Conservation (phyloP, 257 asterid species). For the Capsicum pubescens region DNA sequence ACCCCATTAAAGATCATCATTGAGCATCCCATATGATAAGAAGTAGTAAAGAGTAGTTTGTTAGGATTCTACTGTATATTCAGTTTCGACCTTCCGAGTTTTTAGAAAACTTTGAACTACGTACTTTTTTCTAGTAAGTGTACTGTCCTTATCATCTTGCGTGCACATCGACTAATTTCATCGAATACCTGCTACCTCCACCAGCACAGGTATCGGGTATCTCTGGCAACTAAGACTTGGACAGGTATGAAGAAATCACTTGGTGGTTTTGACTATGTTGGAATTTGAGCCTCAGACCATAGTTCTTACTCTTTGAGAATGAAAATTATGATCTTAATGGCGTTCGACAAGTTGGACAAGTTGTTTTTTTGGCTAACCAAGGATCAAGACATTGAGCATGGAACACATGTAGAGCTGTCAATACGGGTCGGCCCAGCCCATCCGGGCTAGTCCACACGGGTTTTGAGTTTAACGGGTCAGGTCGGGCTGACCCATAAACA, state of each 20-base stretch:
- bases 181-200: background rate
- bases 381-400: no score
- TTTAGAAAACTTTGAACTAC: background rate
- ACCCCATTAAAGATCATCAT: constrained; percentile 10
- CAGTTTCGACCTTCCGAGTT: background rate
- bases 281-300: background rate
- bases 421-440: no score
- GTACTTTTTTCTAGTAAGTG: background rate
- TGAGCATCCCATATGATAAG: background rate
- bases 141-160: background rate
- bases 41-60: background rate
- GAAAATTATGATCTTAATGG: no score
- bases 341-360: no score
- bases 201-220: background rate
- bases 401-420: no score
- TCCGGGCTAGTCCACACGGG: no score
- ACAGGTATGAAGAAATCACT: no score
- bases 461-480: no score
- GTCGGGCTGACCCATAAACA: no score
- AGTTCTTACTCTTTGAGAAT: no score
- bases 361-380: no score
- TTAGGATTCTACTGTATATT: background rate
- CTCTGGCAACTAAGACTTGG: background rate
- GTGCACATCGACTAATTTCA: background rate
- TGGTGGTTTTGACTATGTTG: background rate